Evolutionary conservation across 2,329 filamentous ascomycete genomes (phyloP).

Genomic region (Ophiostoma himal-ulmi): DNA sequence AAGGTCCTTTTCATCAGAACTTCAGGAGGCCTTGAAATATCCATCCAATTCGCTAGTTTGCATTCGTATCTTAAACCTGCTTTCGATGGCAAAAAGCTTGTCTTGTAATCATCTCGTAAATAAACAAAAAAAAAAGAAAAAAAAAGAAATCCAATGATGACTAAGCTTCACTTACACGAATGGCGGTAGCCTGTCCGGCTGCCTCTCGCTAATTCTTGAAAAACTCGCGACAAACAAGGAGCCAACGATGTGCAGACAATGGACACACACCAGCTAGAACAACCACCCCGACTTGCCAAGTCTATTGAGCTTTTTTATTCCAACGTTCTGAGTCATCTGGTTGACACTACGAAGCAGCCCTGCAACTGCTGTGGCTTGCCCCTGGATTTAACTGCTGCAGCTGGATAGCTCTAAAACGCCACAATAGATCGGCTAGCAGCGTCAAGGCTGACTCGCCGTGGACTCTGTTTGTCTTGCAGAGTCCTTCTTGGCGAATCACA

Average conservation of each 20-base stretch:
- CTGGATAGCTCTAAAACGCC: not conserved
- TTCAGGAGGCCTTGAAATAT: not conserved
- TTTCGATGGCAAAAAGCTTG: not conserved
- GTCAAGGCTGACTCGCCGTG: not conserved
- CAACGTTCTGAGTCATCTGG: not conserved
- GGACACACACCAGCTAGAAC: not conserved
- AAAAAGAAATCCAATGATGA: not conserved
- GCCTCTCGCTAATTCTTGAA: constrained; percentile 2
- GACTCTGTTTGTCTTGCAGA: not conserved
- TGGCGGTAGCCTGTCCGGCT: not conserved
- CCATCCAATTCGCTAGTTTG: not conserved
- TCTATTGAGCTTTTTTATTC: not conserved
- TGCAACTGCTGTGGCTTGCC: not conserved
- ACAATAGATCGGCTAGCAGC: not conserved
- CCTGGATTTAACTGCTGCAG: not conserved
- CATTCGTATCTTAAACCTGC: not conserved
- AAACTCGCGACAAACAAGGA: not conserved
- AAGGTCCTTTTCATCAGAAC: not conserved
- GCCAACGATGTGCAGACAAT: not conserved
- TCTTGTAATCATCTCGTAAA: not conserved
- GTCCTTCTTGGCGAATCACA: not conserved
- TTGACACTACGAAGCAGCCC: not conserved
- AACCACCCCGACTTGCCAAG: not conserved
- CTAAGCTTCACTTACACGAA: not conserved
- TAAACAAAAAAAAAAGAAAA: not conserved